These are phyloP conservation scores for Tetragonia tetragonoides DNA, from an alignment of 148 eudicot genomes.

Conservation along the genomic window DNA sequence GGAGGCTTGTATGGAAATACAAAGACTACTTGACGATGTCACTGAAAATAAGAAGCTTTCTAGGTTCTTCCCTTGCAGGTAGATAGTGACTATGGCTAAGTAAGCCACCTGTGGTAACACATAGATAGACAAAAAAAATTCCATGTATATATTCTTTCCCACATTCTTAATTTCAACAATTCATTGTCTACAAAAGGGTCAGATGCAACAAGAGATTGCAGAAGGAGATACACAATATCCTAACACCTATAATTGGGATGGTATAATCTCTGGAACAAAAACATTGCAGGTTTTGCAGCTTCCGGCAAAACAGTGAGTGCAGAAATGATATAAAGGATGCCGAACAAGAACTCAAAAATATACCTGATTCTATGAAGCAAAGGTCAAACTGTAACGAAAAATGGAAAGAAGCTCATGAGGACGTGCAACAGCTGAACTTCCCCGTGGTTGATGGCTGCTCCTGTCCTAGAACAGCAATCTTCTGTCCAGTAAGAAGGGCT, in stretches of 20 bases:
- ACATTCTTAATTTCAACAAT: not conserved
- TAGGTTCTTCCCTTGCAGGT: not conserved
- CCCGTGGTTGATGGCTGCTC: not conserved
- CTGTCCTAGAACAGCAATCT: slow-evolving; percentile 23
- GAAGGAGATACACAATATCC: not conserved
- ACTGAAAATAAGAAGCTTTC: not conserved
- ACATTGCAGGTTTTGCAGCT: not conserved
- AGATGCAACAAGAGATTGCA: not conserved
- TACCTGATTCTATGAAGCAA: not conserved
- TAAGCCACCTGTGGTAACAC: not conserved
- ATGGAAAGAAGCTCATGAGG: not conserved
- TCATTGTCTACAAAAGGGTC: not conserved
- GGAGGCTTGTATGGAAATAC: not conserved
- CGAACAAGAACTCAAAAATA: not conserved
- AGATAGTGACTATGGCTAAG: not conserved
- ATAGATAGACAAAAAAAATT: not conserved
- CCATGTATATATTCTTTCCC: not conserved
- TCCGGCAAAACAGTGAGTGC: not conserved
- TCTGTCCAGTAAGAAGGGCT: slow-evolving; percentile 23
- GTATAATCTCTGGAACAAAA: not conserved
- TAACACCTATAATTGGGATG: not conserved
- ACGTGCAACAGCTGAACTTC: slow-evolving; percentile 7
- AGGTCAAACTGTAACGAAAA: not conserved
- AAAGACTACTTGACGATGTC: too few relatives aligned
- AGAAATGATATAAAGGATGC: not conserved